Base-by-base conservation (phyloP, 352 stramenopile genomes). In the Lagenidium giganteum region DNA sequence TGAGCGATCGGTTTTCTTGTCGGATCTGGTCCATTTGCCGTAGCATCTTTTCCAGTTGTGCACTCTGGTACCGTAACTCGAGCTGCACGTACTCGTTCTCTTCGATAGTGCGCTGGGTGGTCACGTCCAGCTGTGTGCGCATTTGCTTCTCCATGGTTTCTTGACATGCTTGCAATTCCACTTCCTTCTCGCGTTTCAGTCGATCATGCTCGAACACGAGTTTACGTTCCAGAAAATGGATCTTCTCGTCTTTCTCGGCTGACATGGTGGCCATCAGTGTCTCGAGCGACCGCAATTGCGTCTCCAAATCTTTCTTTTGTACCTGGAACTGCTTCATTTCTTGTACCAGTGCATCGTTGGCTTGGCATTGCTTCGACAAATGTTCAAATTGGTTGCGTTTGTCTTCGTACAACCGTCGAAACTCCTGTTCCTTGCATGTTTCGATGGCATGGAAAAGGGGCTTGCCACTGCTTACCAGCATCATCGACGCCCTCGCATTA, bases 51-150 rank as follows among this genome's bases (percentile, higher is more conserved):
- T 84, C 71, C 2, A 87, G 42, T 23, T 83, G 66, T 2, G 64
- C 49, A 31, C 61, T 85, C 24, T 85, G 75, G 32, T 77, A 85
- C 2, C 68, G 58, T 18, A 87, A 39, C 35, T 87, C 71, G 0
- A 87, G 46, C 37, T 84, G 70, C 17, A 85, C 66, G 2, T 64
- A 53, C 23, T 74, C 64, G 34, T 87, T 87, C 38, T 87, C 75
- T 36, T 76, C 65, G 17, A 85, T 73, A 12, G 72, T 83, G 25
- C 67, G 71, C 27, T 79, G 69, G 5, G 71, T 85, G 1, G 69
- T 85, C 3, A 67, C 43, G 37, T 85, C 72, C 16, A 87, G 24
- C n/a, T 85, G 72, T 36, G 56, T 64, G 0, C 53, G 59, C 57
- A 85, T 67, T 28, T 77, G 65, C 17, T 54, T 68, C 3, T 59